Base-by-base conservation (phyloP, 1,284 basidiomycete species). In the Vanrija sp. region DNA sequence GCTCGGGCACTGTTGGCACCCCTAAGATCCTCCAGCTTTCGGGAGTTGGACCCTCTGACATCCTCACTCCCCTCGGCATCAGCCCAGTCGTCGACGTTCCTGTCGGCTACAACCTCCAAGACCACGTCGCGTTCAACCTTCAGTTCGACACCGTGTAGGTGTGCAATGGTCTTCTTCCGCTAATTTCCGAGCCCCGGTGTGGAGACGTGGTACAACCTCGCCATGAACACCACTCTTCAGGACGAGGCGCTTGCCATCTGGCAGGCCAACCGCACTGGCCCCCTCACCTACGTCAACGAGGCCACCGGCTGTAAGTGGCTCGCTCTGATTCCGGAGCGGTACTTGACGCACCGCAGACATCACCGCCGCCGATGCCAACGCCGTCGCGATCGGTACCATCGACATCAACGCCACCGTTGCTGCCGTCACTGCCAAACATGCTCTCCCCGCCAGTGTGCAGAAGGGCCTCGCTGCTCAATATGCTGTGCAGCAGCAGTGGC, bases 301-400 rank as follows among this genome's bases (percentile, higher is more conserved):
- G 75, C 75, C 53, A 66, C 73, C 31, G 75, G 71, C 16, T 76
- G 61, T 68, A 38, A 65, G 68, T 62, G 10, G n/a, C n/a, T 14
- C 16, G 3, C 12, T 2, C 7, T 14, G n/a, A 41, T 43, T 9
- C 15, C 4, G 2, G 10, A 14, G 12, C 12, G 15, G 5, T 38
- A 18, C 44, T 44, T 4, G 37, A 10, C 16, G 12, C 12, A 2
- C 2, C n/a, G n/a, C 37, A 52, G 73, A 63, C 65, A 43, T 56
- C 37, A 41, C 59, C 15, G 53, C 68, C 49, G 19, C 60, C n/a
- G 54, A 58, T 38, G 76, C 84, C 15, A 80, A 81, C 60, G 80
- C 81, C 61, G 82, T 85, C 64, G 84, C 89, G 16, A 79, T 83
- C 44, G 85, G 89, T 68, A 87, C 90, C 60, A 61, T 89, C n/a